Evolutionary conservation across 2,329 filamentous ascomycete species (phyloP), one percentile per base, ranked within the genome.

Genomic region (Aspergillus puulaauensis): DNA sequence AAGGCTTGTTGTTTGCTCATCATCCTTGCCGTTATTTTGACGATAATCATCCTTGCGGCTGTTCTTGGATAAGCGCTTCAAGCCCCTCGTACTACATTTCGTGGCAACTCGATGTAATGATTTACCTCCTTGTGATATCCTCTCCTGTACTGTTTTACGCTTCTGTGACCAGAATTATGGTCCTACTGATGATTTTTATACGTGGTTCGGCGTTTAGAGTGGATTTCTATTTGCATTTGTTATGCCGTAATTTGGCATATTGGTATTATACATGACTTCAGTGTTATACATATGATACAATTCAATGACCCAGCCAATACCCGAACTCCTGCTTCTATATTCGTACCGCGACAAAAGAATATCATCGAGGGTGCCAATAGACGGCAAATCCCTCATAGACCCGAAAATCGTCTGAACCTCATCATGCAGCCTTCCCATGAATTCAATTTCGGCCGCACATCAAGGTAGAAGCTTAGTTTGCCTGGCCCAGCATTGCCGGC

Each of bases 1-100:
- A 97, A 96, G 82, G 90, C 91, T 41, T 99, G 93, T 74, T 97
- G 93, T 73, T 78, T 99, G 72, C 77, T 99, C 69, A 77, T 99
- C 51, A 93, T 99, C 59, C 74, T 99, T 69, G 88, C 90, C 1
- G 85, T 99, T 48, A 95, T 99, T 59, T 75, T 98, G 68, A 89
- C 91, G 3, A 91, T 99, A 66, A 88, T 99, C 45, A 82, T 99
- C 59, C 78, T 99, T 66, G 96, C 95, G 14, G 90, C 93, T 52
- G 86, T 92, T 52, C 73, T 96, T 67, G 89, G 90, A 57, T 96
- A 68, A 64, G 58, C 31, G 24, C 50, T 51, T 54, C 2, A 40
- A 40, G 11, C 24, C 15, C 6, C 15, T 15, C 8, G 24, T 24
- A 41, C n/a, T 45, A 45, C n/a, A 17, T 54, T 45, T 40, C 21